These are phyloP conservation scores for Grosmannia clavigera DNA, from an alignment of 2,329 filamentous ascomycete genomes.

Conservation along the genomic window DNA sequence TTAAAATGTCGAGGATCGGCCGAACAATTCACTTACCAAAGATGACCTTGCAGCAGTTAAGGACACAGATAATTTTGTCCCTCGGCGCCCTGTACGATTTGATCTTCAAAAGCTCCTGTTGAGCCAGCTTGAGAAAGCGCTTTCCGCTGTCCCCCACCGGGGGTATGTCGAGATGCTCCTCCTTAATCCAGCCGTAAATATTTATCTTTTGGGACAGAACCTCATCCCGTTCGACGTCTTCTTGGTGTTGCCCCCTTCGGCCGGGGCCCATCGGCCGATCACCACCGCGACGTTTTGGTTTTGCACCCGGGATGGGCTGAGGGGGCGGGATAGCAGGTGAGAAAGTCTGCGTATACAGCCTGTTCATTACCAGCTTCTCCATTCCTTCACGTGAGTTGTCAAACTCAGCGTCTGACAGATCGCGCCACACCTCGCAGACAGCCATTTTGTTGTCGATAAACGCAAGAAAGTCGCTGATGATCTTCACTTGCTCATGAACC, in stretches of 20 bases:
- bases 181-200: constrained; percentile 90
- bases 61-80: constrained; percentile 95
- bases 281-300: constrained; percentile 54
- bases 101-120: constrained; percentile 92
- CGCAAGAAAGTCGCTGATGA: constrained; percentile 88
- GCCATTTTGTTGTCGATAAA: constrained; percentile 99
- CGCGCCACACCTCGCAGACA: constrained; percentile 89
- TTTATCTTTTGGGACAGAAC: constrained; percentile 93
- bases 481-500: constrained; percentile 99
- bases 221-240: constrained; percentile 93
- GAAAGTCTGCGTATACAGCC: constrained; percentile 90
- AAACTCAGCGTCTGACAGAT: constrained; percentile 91
- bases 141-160: constrained; percentile 73
- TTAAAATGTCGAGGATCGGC: no score
- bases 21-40: constrained; percentile 50
- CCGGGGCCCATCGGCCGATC: constrained; percentile 65
- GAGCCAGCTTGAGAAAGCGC: constrained; percentile 77
- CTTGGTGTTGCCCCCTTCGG: constrained; percentile 89
- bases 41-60: constrained; percentile 99
- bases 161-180: constrained; percentile 88
- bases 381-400: constrained; percentile 97
- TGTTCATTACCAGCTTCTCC: constrained; percentile 99
- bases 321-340: constrained; percentile 82
- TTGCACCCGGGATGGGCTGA: constrained; percentile 56
- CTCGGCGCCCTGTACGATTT: constrained; percentile 92